Evolutionary conservation across 306 rosid species (phyloP).

Genomic region (Cicer yamashitae): DNA sequence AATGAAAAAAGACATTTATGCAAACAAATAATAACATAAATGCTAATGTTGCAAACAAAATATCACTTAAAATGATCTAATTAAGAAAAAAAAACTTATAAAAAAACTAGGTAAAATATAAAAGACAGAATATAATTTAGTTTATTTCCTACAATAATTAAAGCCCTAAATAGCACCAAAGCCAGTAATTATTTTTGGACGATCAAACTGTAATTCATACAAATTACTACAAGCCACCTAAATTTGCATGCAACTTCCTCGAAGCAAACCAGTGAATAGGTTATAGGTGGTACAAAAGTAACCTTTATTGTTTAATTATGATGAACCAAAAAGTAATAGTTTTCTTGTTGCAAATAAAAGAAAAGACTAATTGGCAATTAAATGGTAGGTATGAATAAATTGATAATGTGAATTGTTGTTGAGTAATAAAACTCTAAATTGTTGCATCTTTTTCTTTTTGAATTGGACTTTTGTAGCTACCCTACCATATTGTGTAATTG

Average conservation of each 20-base stretch:
- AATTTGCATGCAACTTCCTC: background rate
- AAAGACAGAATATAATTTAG: too few species aligned
- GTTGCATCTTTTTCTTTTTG: background rate
- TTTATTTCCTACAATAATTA: background rate
- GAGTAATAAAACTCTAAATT: background rate
- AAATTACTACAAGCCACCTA: slow-evolving; percentile 17
- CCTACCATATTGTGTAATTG: slow-evolving; percentile 11
- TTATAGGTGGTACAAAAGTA: slow-evolving; percentile 7
- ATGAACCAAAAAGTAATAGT: slow-evolving; percentile 13
- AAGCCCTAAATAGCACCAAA: background rate
- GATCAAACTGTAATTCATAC: background rate
- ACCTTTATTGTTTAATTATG: background rate
- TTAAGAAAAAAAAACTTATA: too few species aligned
- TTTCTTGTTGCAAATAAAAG: too few species aligned
- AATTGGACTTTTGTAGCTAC: slow-evolving; percentile 1
- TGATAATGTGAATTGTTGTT: slow-evolving; percentile 2
- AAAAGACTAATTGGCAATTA: background rate
- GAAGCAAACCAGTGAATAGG: background rate
- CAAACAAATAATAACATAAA: too few species aligned
- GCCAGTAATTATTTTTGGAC: background rate
- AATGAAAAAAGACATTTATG: too few species aligned
- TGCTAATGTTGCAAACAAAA: too few species aligned
- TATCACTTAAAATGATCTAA: too few species aligned
- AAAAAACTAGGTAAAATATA: too few species aligned
- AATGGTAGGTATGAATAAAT: background rate